Conservation (phyloP, 2,329 filamentous ascomycete genomes). For the Magnaporthiopsis poae region DNA sequence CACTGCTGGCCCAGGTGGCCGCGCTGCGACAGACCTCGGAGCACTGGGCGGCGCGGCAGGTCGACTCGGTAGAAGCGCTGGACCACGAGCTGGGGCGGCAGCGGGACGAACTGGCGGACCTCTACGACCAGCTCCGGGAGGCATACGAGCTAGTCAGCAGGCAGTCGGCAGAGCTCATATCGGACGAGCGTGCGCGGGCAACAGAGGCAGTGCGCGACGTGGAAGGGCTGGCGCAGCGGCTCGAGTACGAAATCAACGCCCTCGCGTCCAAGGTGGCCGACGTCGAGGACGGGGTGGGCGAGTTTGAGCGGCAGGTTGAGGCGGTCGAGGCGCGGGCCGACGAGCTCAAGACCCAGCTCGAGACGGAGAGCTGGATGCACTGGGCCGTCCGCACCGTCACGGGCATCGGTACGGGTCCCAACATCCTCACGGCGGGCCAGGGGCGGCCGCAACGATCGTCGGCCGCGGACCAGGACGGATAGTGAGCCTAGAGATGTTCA, state of each 20-base stretch:
- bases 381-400: conserved; percentile 55
- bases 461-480: not conserved
- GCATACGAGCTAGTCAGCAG: conserved; percentile 59
- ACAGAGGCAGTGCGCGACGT: conserved; percentile 67
- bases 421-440: conserved; percentile 27
- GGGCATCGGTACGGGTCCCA: conserved; percentile 50
- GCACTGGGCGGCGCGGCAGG: conserved; percentile 51
- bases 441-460: not conserved
- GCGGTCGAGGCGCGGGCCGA: conserved; percentile 58
- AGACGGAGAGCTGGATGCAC: conserved; percentile 53
- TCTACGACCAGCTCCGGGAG: conserved; percentile 63
- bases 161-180: conserved; percentile 57
- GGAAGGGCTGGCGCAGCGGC: conserved; percentile 68
- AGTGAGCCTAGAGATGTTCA: not conserved
- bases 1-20: conserved; percentile 43
- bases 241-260: conserved; percentile 83
- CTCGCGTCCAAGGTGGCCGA: conserved; percentile 75
- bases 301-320: conserved; percentile 69
- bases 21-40: conserved; percentile 42
- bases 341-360: conserved; percentile 52
- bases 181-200: conserved; percentile 57
- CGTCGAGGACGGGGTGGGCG: conserved; percentile 69
- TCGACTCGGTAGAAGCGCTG: conserved; percentile 47
- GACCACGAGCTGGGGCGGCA: conserved; percentile 54
- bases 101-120: conserved; percentile 51